Base-by-base conservation (phyloP, 2,329 filamentous ascomycete genomes). In the Fusarium sp. region DNA sequence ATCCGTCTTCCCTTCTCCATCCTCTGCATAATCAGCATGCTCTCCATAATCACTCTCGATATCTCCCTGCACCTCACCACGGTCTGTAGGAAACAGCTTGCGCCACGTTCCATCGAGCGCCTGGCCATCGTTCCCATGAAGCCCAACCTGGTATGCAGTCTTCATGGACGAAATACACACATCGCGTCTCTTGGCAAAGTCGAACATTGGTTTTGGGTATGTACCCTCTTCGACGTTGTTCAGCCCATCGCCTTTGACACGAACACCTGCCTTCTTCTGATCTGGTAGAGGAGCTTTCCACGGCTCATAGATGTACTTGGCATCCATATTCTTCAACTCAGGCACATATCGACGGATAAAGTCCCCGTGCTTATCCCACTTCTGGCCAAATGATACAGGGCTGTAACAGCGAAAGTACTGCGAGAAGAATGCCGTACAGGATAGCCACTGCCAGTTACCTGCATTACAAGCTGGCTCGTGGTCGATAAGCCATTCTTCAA, bases 391-490 rank as follows among this genome's bases (percentile, higher is more conserved):
- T 0, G 90, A 86, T 18, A 94, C 78, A 0, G 92, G 92, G 51
- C 84, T 87, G 75, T 93, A 94, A 73, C 88, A 90, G 3, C 91
- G 86, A 74, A 87, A 92, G 80, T 90, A 94, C 75, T 92, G 90
- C 0, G 86, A 80, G 80, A 89, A 94, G 78, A 94, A 94, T 0
- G 92, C 92, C 0, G 90, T 90, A 76, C 92, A 94, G 60, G 85
- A 87, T 10, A 94, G 79, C 92, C 92, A 94, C 76, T 93, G 91
- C 91, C 91, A 94, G 75, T 94, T 94, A 0, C 91, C 91, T 2
- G 85, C 86, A 73, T 94, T 94, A 76, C 90, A 92, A 3, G 91
- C 89, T 0, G 88, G 84, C 76, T 94, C 91, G 75, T 94, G 92
- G 75, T 94, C 92, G 49, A 94, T 81, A 40, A 94, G 83, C 80